Conservation (phyloP, 495 filamentous ascomycete species). For the Talaromyces borbonicus region DNA sequence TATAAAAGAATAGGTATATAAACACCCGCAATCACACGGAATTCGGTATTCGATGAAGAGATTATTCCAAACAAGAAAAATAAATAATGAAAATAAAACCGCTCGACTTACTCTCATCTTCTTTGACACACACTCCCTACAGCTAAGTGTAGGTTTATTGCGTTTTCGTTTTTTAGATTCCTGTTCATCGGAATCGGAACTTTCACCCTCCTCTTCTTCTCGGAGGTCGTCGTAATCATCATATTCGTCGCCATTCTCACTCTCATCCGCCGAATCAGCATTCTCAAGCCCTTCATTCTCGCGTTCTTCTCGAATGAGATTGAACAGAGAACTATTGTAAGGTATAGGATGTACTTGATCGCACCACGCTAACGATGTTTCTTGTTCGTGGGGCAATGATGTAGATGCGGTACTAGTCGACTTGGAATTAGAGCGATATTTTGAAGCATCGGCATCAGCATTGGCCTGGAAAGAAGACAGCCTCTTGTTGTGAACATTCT, state of each 20-base stretch:
- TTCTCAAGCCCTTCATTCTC: neutral
- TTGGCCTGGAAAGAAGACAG: neutral
- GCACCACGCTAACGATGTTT: neutral
- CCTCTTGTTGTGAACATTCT: neutral
- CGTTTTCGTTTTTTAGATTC: conserved; percentile 57
- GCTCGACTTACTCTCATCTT: conserved; percentile 53
- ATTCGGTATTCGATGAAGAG: neutral
- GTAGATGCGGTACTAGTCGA: neutral
- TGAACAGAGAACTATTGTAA: neutral
- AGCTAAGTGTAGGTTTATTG: conserved; percentile 67
- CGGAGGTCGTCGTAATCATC: neutral
- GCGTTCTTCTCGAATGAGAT: neutral
- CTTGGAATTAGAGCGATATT: neutral
- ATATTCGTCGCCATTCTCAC: neutral
- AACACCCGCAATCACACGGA: too few species aligned
- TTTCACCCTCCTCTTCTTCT: neutral
- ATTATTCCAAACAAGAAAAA: neutral
- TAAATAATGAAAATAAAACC: too few species aligned
- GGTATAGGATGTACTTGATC: conserved; percentile 1
- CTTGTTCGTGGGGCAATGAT: neutral
- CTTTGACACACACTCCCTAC: conserved; percentile 59
- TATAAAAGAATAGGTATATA: neutral
- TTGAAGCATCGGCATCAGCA: neutral
- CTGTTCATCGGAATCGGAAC: conserved; percentile 9
- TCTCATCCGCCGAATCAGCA: neutral